These are phyloP conservation scores for Pinguiococcus pyrenoidosus DNA, from an alignment of 108 stramenopile species.

Conservation along the genomic window DNA sequence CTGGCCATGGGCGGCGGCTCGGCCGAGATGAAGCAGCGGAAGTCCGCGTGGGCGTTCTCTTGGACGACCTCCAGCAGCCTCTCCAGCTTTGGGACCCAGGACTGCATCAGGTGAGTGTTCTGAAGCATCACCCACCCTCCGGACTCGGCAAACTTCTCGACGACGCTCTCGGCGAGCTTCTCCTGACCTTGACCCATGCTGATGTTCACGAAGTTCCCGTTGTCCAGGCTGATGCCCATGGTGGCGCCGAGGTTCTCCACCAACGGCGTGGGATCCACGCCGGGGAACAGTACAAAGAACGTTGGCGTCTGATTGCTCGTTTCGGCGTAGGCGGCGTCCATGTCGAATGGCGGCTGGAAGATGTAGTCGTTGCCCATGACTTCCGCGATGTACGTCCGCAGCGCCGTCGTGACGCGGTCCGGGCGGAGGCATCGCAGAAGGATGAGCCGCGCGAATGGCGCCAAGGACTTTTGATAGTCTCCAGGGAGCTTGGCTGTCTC, in stretches of 20 bases:
- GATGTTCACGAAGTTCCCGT: slow-evolving; percentile 57
- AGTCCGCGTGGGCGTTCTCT: slow-evolving; percentile 49
- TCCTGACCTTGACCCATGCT: slow-evolving; percentile 71
- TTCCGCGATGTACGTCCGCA: slow-evolving; percentile 40
- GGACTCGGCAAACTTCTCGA: slow-evolving; percentile 42
- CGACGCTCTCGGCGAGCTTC: slow-evolving; percentile 45
- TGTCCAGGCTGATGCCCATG: slow-evolving; percentile 39
- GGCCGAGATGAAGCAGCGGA: slow-evolving; percentile 63
- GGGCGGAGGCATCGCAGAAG: slow-evolving; percentile 57
- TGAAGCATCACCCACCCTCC: slow-evolving; percentile 75
- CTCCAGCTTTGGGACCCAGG: slow-evolving; percentile 60
- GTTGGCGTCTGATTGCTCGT: slow-evolving; percentile 46
- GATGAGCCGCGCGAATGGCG: slow-evolving; percentile 44
- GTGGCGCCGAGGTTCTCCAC: slow-evolving; percentile 52
- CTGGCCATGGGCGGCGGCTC: slow-evolving; percentile 56
- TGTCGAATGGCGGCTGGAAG: slow-evolving; percentile 50
- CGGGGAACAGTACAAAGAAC: slow-evolving; percentile 65
- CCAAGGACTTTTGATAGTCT: slow-evolving; percentile 43
- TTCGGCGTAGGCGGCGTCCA: slow-evolving; percentile 44
- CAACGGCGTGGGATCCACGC: slow-evolving; percentile 63
- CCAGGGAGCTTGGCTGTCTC: slow-evolving; percentile 54
- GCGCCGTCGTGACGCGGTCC: slow-evolving; percentile 47
- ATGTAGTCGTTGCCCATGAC: slow-evolving; percentile 45
- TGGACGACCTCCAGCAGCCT: slow-evolving; percentile 52
- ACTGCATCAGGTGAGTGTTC: slow-evolving; percentile 64